Evolutionary conservation across 352 stramenopile genomes (phyloP).

Genomic region (Phytophthora pinifolia): DNA sequence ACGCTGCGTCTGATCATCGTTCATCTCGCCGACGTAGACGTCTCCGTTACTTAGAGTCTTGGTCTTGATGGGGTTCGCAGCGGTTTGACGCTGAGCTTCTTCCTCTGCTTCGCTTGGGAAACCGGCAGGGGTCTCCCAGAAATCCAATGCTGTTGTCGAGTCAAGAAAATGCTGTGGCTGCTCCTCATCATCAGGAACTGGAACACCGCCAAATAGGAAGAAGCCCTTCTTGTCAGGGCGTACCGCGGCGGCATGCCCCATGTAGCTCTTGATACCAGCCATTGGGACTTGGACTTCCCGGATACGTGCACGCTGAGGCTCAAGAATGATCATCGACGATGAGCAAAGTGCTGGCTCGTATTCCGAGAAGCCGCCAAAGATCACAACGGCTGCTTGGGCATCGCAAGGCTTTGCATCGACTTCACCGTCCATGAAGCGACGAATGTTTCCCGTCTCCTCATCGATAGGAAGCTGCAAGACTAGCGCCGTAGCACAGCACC

Average conservation of each 20-base stretch:
- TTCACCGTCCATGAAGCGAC: constrained; percentile 25
- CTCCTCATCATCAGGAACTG: constrained; percentile 16
- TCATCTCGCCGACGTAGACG: constrained; percentile 72
- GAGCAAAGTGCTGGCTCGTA: constrained; percentile 21
- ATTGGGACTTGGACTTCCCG: constrained; percentile 36
- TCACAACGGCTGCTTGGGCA: constrained; percentile 32
- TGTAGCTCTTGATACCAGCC: constrained; percentile 39
- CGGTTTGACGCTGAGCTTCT: constrained; percentile 22
- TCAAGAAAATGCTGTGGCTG: constrained; percentile 34
- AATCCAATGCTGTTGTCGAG: constrained; percentile 48
- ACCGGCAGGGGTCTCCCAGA: constrained; percentile 56
- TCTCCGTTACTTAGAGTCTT: constrained; percentile 59
- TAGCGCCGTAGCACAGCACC: constrained; percentile 39
- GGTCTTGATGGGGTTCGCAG: constrained; percentile 42
- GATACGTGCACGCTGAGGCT: constrained; percentile 27
- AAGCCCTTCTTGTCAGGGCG: constrained; percentile 45
- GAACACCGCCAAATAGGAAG: constrained; percentile 57
- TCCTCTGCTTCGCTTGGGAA: constrained; percentile 32
- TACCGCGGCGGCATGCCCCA: constrained; percentile 43
- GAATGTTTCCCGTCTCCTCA: constrained; percentile 18
- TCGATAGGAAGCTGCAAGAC: constrained; percentile 35
- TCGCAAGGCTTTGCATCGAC: constrained; percentile 18
- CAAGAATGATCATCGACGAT: constrained; percentile 44
- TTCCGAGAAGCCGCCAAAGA: constrained; percentile 61
- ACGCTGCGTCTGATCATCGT: constrained; percentile 31